Base-by-base conservation (phyloP, 495 filamentous ascomycete species). In the Bombardia bombarda region DNA sequence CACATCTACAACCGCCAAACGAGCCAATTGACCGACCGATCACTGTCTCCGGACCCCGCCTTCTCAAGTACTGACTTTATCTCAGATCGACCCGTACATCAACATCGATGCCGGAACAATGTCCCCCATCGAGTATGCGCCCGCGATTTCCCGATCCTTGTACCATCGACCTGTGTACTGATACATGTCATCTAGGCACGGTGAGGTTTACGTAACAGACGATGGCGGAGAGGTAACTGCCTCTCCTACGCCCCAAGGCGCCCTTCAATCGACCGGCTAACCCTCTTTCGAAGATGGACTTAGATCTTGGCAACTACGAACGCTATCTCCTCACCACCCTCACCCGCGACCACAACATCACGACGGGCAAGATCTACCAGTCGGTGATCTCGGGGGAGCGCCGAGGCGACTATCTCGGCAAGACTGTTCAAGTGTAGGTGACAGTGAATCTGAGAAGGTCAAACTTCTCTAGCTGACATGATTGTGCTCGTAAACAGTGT, bases 261-360 rank as follows among this genome's bases (percentile, higher is more conserved):
- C 4, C 19, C 3, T 5, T 4, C 16, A 17, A 7, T 4, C 19
- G 16, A 18, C 14, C 21, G 35, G 13, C 16, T 40, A 42, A 7
- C 2, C 30, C 21, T 25, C 13, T 28, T 22, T 34, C 30, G 18
- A 32, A 94, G 66, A 78, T 80, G 38, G 92, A 98, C 63, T 76
- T 98, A 9, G 92, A 98, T 62, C 76, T 98, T 16, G 92, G 92
- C 32, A 96, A 97, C 68, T 98, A 98, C 62, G 90, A 97, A 65
- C 74, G 88, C 17, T 87, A 72, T 24, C 60, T 70, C 7, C 52
- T 47, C 36, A 73, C 86, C 42, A 83, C 80, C 8, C 74, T 94
- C 20, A 82, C 74, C 5, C 68, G 78, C 16, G 86, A 92, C 44
- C 84, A 87, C 67, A 95, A 94, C 58, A 92, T 96, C 64, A 96